A percentile compares a stretch with the other conserved stretches of the same genome.
Conservation (phyloP, 2,329 filamentous ascomycete genomes). For the Aspergillus unguis region DNA sequence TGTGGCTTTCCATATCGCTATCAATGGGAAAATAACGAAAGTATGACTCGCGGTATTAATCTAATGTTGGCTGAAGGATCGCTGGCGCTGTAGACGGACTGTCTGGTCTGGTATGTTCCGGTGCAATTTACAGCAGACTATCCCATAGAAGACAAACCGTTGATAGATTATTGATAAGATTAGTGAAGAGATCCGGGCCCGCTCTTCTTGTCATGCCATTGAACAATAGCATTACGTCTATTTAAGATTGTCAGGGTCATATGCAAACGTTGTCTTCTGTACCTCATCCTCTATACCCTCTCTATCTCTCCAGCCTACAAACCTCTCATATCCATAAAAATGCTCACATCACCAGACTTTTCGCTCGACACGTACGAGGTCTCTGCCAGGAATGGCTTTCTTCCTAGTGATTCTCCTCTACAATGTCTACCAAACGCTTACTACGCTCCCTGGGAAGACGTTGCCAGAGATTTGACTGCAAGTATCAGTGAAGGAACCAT, state of each 20-base stretch:
- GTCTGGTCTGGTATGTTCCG: too few species aligned
- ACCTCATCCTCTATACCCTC: neutral
- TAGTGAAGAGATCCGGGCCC: slow-evolving; percentile 1
- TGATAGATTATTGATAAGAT: neutral
- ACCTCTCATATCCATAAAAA: slow-evolving; percentile 9
- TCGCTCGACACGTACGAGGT: slow-evolving; percentile 67
- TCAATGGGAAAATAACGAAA: too few species aligned
- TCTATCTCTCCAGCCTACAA: neutral
- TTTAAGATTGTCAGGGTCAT: neutral
- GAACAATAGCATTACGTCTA: neutral
- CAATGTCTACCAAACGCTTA: slow-evolving; percentile 73
- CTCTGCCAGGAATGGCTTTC: slow-evolving; percentile 65
- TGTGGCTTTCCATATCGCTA: too few species aligned
- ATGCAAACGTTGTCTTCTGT: neutral
- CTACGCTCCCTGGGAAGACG: slow-evolving; percentile 85
- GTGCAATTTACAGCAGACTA: too few species aligned
- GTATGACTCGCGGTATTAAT: too few species aligned
- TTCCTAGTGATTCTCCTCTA: slow-evolving; percentile 72
- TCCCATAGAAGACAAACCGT: too few species aligned
- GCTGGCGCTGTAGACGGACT: too few species aligned
- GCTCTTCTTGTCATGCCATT: slow-evolving; percentile 1
- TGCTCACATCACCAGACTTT: slow-evolving; percentile 26
- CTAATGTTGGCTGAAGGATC: too few species aligned
- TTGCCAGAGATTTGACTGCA: slow-evolving; percentile 72
- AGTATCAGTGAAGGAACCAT: slow-evolving; percentile 74